These are phyloP conservation scores for Tubosaeta brunneosetosa DNA, from an alignment of 768 basidiomycete genomes.

Conservation along the genomic window DNA sequence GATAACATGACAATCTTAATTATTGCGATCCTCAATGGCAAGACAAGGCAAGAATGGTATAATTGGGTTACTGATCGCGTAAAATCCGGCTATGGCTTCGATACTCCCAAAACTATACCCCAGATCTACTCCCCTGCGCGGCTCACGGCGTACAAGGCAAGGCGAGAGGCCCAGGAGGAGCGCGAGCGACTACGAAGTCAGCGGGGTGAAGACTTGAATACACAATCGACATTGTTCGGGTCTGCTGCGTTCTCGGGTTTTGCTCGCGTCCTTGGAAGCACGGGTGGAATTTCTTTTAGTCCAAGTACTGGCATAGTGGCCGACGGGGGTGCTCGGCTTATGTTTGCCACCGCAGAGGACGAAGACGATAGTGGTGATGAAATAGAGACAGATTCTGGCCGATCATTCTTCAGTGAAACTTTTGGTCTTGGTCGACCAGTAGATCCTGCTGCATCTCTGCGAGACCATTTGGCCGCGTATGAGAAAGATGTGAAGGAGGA, in stretches of 20 bases:
- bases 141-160: constrained; percentile 56
- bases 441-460: constrained; percentile 54
- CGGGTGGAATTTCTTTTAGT: constrained; percentile 63
- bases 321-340: constrained; percentile 43
- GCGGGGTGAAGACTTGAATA: constrained; percentile 31
- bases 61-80: constrained; percentile 83
- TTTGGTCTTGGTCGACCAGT: constrained; percentile 41
- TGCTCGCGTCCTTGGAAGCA: constrained; percentile 52
- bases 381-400: constrained; percentile 26
- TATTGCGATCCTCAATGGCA: constrained; percentile 80
- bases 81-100: constrained; percentile 66
- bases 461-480: constrained; percentile 59
- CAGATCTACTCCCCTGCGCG: constrained; percentile 70
- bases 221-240: constrained; percentile 28
- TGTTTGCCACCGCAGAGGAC: constrained; percentile 61
- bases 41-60: constrained; percentile 91
- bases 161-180: constrained; percentile 54
- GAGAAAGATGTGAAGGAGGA: constrained; percentile 46
- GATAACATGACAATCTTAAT: constrained; percentile 99
- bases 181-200: constrained; percentile 38
- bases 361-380: constrained; percentile 58
- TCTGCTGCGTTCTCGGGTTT: constrained; percentile 41
- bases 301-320: constrained; percentile 50
- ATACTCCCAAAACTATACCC: constrained; percentile 71
- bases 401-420: constrained; percentile 48